Conservation (phyloP, 108 stramenopile species). For the Aurantiochytrium sp. region DNA sequence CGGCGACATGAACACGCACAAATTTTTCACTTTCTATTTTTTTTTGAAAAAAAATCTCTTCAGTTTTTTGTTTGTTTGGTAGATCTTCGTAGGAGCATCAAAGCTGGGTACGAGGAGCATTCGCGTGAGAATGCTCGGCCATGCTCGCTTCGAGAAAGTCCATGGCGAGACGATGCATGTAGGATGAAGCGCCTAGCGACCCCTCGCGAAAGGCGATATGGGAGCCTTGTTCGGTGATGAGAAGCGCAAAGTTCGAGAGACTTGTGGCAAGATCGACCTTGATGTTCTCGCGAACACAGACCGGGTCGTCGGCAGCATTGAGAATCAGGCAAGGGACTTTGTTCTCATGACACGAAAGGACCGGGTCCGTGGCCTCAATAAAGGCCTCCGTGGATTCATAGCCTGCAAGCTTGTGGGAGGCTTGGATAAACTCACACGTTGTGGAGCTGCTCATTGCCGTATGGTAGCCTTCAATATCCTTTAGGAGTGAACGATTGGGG, state of each 20-base stretch:
- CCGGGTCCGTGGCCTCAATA: background rate
- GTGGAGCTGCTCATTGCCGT: background rate
- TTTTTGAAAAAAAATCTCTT: too few species aligned
- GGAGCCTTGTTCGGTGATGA: background rate
- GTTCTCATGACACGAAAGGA: background rate
- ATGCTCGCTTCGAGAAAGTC: background rate
- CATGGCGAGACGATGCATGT: background rate
- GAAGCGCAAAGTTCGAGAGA: background rate
- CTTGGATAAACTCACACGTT: background rate
- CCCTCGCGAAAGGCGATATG: background rate
- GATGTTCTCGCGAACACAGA: background rate
- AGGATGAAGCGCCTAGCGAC: background rate
- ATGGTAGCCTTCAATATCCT: background rate
- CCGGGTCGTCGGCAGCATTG: background rate
- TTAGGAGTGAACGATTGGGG: background rate
- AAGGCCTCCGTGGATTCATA: background rate
- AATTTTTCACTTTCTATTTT: too few species aligned
- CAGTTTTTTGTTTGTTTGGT: too few species aligned
- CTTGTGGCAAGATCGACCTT: background rate
- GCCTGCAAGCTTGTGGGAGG: background rate
- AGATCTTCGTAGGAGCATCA: too few species aligned
- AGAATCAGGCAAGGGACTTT: background rate
- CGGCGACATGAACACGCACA: too few species aligned
- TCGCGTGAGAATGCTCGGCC: background rate
- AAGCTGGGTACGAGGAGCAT: too few species aligned